Percentiles rank a stretch among this genome's conserved stretches.
Evolutionary conservation across 139 green algal species (phyloP).

Genomic region (Diplosphaera chodatii): DNA sequence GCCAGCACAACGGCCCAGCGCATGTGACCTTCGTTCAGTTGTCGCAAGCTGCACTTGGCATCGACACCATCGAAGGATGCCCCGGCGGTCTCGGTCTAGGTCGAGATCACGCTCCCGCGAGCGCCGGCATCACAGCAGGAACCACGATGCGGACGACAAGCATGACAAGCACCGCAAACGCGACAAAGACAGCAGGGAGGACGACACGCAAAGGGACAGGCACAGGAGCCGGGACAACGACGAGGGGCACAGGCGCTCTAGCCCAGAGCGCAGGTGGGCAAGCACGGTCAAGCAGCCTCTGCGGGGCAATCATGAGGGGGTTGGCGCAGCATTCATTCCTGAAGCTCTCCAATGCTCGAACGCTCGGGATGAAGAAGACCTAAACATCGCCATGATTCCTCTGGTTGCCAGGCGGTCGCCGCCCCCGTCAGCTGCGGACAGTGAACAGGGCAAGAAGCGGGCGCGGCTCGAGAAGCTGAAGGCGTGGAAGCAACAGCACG

Average conservation of each 20-base stretch:
- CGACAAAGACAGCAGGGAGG: neutral
- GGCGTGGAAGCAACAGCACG: conserved; percentile 39
- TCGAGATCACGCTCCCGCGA: neutral
- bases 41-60: no score
- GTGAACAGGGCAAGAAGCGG: conserved; percentile 28
- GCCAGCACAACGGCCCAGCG: no score
- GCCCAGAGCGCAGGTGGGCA: no score
- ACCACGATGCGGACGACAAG: neutral
- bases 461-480: conserved; percentile 30
- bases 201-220: neutral
- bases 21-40: no score
- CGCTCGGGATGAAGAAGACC: no score
- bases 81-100: neutral
- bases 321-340: no score
- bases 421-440: neutral
- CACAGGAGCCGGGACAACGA: neutral
- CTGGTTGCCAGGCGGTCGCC: no score
- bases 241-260: neutral
- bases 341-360: no score
- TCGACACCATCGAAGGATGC: no score
- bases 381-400: no score
- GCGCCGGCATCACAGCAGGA: neutral
- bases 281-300: no score
- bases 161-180: neutral
- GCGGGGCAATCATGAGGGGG: no score